These are phyloP conservation scores for Fusarium setosum DNA, from an alignment of 2,329 filamentous ascomycete species.

Conservation along the genomic window DNA sequence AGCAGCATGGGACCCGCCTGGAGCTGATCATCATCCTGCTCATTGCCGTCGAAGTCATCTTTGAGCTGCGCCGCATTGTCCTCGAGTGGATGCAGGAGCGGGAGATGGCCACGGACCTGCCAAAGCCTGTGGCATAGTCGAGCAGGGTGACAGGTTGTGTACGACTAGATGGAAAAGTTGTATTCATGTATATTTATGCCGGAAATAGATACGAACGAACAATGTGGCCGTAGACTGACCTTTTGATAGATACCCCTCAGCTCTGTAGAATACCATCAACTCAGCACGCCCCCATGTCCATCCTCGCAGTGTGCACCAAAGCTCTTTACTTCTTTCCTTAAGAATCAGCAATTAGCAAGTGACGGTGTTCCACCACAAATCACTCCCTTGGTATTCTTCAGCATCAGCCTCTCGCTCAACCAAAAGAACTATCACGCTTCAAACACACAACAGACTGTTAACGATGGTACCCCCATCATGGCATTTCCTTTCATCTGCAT, in stretches of 20 bases:
- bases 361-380: not conserved
- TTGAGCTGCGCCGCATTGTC: conserved; percentile 82
- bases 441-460: conserved; percentile 5
- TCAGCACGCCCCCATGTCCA: too few relatives aligned
- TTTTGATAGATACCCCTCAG: conserved; percentile 41
- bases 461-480: conserved; percentile 16
- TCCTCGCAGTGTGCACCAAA: too few relatives aligned
- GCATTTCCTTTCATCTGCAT: conserved; percentile 30
- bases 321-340: too few relatives aligned
- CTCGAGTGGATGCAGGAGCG: conserved; percentile 65
- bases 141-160: conserved; percentile 4
- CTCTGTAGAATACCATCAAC: conserved; percentile 38
- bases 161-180: conserved; percentile 14
- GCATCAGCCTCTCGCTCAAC: too few relatives aligned
- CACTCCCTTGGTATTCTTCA: not conserved
- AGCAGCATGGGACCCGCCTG: conserved; percentile 87
- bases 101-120: conserved; percentile 36
- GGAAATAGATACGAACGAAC: conserved; percentile 11
- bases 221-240: not conserved
- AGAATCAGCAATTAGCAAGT: too few relatives aligned
- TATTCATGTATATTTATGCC: conserved; percentile 8
- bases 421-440: too few relatives aligned
- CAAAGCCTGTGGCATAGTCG: conserved; percentile 1
- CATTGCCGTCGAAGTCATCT: conserved; percentile 91
- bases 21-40: conserved; percentile 97